Evolutionary conservation across 1,284 basidiomycete genomes (phyloP), one percentile per base, ranked within the genome.

Genomic region (Schizophyllum commune): DNA sequence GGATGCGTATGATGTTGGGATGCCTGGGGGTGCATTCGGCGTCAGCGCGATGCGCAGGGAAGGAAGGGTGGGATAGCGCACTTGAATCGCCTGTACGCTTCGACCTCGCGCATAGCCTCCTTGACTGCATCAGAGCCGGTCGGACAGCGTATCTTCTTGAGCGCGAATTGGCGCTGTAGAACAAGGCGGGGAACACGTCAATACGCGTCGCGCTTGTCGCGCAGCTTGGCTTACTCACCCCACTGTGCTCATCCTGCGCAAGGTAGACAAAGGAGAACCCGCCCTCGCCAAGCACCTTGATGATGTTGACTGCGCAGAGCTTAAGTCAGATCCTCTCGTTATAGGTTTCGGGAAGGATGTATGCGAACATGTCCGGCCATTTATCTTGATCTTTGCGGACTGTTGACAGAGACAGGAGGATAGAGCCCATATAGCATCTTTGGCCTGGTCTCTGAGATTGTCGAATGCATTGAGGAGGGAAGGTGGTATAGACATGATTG

Each of bases 241-340:
- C 89, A 68, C 88, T 91, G 63, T 83, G 79, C 68, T 92, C 90
- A 72, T 96, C 93, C 68, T 91, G 87, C n/a, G 91, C 91, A 39
- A 95, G 82, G 73, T 95, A 95, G 19, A 98, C 95, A 71, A 96
- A 97, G 15, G 92, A 94, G 79, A 97, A 97, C 1, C 92, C 95
- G 52, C 95, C 95, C 75, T 98, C 95, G 55, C 95, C 95, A 4
- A 98, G 83, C 15, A 96, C 86, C 66, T 90, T 92, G 58, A 95
- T 77, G 57, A 98, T 92, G 68, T 92, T 90, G 77, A 94, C 89
- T 91, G 66, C 15, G 55, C 34, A 15, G 2, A 17, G 19, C 57
- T 32, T 33, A 57, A 56, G 51, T 57, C 55, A 58, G 57, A 32
- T 51, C 27, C 20, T n/a, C 57, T 58, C 9, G 34, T 52, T 9